Evolutionary conservation across 2,329 filamentous ascomycete genomes (phyloP).

Genomic region (Colletotrichum tofieldiae): DNA sequence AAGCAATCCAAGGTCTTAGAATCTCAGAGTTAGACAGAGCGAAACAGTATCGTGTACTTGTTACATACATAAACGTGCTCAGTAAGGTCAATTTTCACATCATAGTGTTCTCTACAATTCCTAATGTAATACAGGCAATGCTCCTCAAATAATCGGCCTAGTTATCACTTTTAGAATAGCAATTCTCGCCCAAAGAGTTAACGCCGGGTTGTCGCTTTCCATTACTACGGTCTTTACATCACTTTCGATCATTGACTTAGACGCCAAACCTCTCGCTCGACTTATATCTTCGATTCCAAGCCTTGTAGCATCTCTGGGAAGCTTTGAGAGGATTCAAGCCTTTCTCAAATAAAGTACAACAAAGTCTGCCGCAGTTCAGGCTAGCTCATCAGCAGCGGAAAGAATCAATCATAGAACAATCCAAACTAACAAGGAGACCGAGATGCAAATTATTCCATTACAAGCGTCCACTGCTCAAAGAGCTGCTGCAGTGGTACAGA

Average conservation of each 20-base stretch:
- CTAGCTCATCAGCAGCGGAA: background rate
- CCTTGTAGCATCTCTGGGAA: constrained; percentile 46
- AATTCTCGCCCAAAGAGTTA: constrained; percentile 30
- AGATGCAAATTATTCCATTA: background rate
- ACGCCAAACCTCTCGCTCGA: constrained; percentile 44
- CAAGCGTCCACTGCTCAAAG: background rate
- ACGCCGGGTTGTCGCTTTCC: constrained; percentile 17
- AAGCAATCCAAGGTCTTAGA: constrained; percentile 42
- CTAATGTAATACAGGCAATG: constrained; percentile 29
- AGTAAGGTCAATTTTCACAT: background rate
- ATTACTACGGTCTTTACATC: constrained; percentile 45
- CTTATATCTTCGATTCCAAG: constrained; percentile 45
- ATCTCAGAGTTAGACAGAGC: constrained; percentile 45
- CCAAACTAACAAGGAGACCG: background rate
- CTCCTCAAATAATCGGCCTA: constrained; percentile 38
- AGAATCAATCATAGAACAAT: background rate
- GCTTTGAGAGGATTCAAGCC: constrained; percentile 46
- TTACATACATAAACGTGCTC: constrained; percentile 36
- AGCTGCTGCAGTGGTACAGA: background rate
- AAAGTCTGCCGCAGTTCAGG: background rate
- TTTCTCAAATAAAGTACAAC: constrained; percentile 27
- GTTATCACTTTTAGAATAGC: constrained; percentile 46
- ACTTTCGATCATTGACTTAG: constrained; percentile 46
- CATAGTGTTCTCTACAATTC: background rate
- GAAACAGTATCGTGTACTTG: constrained; percentile 43